Conservation (phyloP, 2,329 filamentous ascomycete species). For the Penicillium sp. region DNA sequence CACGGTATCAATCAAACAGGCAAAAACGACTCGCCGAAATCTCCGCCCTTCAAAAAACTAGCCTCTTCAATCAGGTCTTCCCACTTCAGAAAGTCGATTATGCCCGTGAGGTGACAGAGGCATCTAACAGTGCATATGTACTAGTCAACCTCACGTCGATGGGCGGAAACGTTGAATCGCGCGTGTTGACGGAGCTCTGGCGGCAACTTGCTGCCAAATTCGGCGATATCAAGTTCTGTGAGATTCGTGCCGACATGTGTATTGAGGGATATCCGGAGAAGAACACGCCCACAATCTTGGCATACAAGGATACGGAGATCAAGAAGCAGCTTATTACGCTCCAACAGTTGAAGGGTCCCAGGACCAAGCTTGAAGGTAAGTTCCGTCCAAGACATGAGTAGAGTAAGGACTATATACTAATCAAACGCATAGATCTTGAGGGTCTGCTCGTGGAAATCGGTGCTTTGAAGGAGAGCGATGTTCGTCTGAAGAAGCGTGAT, state of each 20-base stretch:
- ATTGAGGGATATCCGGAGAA: constrained; percentile 95
- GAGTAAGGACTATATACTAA: neutral
- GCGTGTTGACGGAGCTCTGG: constrained; percentile 82
- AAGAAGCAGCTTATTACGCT: constrained; percentile 89
- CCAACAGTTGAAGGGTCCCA: constrained; percentile 69
- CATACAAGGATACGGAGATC: constrained; percentile 92
- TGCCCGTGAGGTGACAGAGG: constrained; percentile 83
- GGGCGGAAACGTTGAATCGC: constrained; percentile 79
- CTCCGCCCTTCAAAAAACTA: constrained; percentile 68
- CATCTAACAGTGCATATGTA: constrained; percentile 65
- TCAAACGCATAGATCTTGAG: constrained; percentile 61
- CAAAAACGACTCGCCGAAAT: constrained; percentile 85
- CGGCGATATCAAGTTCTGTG: constrained; percentile 95
- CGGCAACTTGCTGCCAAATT: constrained; percentile 77
- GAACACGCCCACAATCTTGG: constrained; percentile 89
- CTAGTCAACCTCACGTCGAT: constrained; percentile 79
- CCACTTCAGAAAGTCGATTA: constrained; percentile 95
- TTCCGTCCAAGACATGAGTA: neutral
- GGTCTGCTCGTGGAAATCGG: constrained; percentile 77
- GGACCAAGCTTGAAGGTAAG: constrained; percentile 60
- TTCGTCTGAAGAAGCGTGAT: constrained; percentile 63
- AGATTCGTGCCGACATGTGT: constrained; percentile 86
- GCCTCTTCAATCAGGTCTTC: constrained; percentile 85
- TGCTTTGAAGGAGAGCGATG: constrained; percentile 73
- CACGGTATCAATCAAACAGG: constrained; percentile 30